Percentiles rank a stretch among this genome's conserved stretches.
Evolutionary conservation across 2,329 filamentous ascomycete genomes (phyloP).

Genomic region (Arthrobotrys iridis): DNA sequence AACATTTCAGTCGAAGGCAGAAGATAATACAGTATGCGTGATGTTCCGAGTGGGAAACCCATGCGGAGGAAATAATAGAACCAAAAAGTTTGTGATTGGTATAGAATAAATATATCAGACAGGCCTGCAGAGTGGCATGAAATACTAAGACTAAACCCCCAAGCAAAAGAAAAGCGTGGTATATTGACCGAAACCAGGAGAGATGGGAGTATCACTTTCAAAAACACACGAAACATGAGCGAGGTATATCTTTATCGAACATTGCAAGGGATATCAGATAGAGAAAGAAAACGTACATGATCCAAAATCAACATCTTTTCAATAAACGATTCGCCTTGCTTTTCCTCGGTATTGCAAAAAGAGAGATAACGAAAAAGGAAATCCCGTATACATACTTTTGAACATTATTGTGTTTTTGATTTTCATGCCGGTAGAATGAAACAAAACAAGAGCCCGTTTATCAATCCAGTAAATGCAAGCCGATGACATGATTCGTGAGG

Average conservation of each 20-base stretch:
- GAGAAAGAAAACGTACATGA: slow-evolving; percentile 38
- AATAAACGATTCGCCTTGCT: slow-evolving; percentile 48
- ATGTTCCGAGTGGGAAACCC: neutral
- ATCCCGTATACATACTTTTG: slow-evolving; percentile 44
- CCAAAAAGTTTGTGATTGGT: slow-evolving; percentile 39
- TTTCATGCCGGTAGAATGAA: slow-evolving; percentile 46
- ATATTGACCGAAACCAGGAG: slow-evolving; percentile 27
- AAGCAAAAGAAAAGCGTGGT: slow-evolving; percentile 12
- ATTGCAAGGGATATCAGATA: slow-evolving; percentile 48
- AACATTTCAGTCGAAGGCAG: neutral
- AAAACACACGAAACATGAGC: slow-evolving; percentile 23
- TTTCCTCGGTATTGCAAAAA: slow-evolving; percentile 42
- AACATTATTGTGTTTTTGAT: slow-evolving; percentile 48
- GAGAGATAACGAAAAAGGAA: slow-evolving; percentile 40
- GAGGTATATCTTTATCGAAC: slow-evolving; percentile 50
- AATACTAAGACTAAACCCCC: slow-evolving; percentile 31
- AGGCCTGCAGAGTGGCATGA: slow-evolving; percentile 5
- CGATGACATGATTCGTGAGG: slow-evolving; percentile 54
- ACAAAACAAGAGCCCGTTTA: slow-evolving; percentile 50
- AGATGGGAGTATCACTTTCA: slow-evolving; percentile 43
- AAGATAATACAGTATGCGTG: neutral
- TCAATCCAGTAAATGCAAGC: slow-evolving; percentile 55
- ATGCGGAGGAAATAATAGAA: slow-evolving; percentile 2
- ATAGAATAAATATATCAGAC: slow-evolving; percentile 40
- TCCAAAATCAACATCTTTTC: slow-evolving; percentile 50